phyloP scores from a whole-genome alignment of 2,329 filamentous ascomycete species.

The Thelonectria discophora region DNA sequence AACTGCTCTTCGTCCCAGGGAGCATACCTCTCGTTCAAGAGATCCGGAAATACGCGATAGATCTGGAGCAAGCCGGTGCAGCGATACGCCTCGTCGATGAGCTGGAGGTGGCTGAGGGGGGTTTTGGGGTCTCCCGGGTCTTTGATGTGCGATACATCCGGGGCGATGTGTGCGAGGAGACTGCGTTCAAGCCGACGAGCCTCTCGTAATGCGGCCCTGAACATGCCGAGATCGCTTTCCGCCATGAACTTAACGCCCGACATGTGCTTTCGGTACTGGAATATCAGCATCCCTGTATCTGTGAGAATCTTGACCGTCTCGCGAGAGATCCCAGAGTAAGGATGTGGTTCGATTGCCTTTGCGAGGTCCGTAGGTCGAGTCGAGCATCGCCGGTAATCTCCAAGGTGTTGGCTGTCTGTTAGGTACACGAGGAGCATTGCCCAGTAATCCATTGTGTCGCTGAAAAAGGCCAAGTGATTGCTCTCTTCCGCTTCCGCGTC shows the following conservation, averaged over 20 bases:
- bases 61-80: slow-evolving; percentile 32
- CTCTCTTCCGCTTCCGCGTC: slow-evolving; percentile 7
- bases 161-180: slow-evolving; percentile 18
- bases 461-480: slow-evolving; percentile 25
- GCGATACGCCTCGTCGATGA: slow-evolving; percentile 34
- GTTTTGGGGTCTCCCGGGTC: slow-evolving; percentile 28
- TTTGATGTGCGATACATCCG: slow-evolving; percentile 19
- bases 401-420: slow-evolving; percentile 31
- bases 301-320: slow-evolving; percentile 27
- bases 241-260: slow-evolving; percentile 29
- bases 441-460: slow-evolving; percentile 37
- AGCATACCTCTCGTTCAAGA: slow-evolving; percentile 30
- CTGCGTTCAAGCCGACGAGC: slow-evolving; percentile 29
- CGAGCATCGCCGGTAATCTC: slow-evolving; percentile 6
- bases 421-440: slow-evolving; percentile 36
- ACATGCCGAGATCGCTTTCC: slow-evolving; percentile 28
- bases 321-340: slow-evolving; percentile 31
- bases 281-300: slow-evolving; percentile 32
- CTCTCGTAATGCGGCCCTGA: slow-evolving; percentile 22
- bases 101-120: slow-evolving; percentile 7
- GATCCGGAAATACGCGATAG: slow-evolving; percentile 38
- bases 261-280: slow-evolving; percentile 31
- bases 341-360: slow-evolving; percentile 25
- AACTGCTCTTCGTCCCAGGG: slow-evolving; percentile 25
- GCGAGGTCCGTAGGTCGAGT: not conserved